Evolutionary conservation across 2,329 filamentous ascomycete genomes (phyloP), one percentile per base, ranked within the genome.

Genomic region (Fusarium sp.): DNA sequence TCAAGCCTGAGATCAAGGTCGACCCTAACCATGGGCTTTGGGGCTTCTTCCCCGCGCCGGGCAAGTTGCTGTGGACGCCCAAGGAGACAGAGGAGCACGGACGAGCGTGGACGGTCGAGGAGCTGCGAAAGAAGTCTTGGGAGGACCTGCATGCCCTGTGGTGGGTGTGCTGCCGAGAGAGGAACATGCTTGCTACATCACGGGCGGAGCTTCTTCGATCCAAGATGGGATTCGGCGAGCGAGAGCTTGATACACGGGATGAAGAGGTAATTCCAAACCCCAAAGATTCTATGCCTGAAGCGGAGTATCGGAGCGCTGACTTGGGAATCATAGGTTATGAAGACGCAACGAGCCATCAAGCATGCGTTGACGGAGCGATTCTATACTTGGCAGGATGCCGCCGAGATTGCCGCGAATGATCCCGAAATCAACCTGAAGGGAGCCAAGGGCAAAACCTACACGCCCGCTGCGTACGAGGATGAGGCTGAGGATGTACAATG

Each of bases 151-250:
- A 98, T 83, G 87, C 88, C 71, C 87, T 99, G 80, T 99, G 96
- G 95, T 99, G 95, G 95, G 90, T 95, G 65, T 98, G 97, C 82
- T 89, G 93, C 69, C 95, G 94, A 85, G 97, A 99, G 86, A 88
- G 94, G 79, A 99, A 99, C 84, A 90, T 94, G 76, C 90, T 98
- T 77, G 88, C 91, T n/a, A 98, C 97, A 33, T 91, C 93, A 76
- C 87, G 87, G 63, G 83, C 87, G 66, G 95, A 97, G 86, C 88
- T 94, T 78, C 80, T 86, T 33, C 89, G 93, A 76, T 80, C 93
- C 65, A 87, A 92, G 74, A 87, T 94, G 58, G 91, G 92, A 32
- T 97, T 93, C 79, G 96, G 96, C 75, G 89, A 92, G 30, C 86
- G 85, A 52, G 94, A 97, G 85, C 86, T 89, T 50, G 84, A 87